These are phyloP conservation scores for Clarireedia monteithiana DNA, from an alignment of 2,329 filamentous ascomycete species.

Conservation along the genomic window DNA sequence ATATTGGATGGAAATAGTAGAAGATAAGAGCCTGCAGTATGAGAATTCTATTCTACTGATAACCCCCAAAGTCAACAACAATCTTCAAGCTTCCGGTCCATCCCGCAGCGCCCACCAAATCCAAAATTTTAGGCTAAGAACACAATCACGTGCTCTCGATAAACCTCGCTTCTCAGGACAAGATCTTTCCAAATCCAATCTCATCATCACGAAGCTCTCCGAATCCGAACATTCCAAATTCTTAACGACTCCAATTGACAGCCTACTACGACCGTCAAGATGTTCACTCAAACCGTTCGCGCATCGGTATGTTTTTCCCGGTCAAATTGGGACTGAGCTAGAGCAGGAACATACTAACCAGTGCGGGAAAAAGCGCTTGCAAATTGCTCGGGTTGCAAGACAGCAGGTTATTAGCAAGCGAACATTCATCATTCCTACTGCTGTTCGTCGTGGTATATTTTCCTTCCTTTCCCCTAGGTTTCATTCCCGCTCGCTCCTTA, in stretches of 20 bases:
- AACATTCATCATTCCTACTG: constrained; percentile 30
- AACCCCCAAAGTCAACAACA: too few species aligned
- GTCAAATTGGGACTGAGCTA: too few species aligned
- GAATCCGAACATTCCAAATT: constrained; percentile 6
- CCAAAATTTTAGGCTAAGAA: background rate
- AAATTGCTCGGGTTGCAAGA: constrained; percentile 28
- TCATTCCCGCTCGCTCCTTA: background rate
- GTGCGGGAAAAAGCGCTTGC: constrained; percentile 29
- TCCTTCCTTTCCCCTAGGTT: background rate
- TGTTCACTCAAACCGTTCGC: constrained; percentile 30
- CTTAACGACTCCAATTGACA: constrained; percentile 11
- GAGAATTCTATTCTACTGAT: too few species aligned
- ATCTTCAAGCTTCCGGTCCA: too few species aligned
- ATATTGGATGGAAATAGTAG: too few species aligned
- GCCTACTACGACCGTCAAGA: constrained; percentile 16
- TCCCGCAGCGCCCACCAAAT: too few species aligned
- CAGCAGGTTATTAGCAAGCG: constrained; percentile 27
- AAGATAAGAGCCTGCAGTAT: too few species aligned
- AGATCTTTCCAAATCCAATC: constrained; percentile 10
- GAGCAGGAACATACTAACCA: background rate
- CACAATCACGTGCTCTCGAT: background rate
- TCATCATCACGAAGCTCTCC: too few species aligned
- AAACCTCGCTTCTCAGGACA: constrained; percentile 12
- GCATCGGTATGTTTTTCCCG: constrained; percentile 27
- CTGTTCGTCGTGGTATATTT: constrained; percentile 29